Evolutionary conservation across 2,329 filamentous ascomycete genomes (phyloP), one percentile per base, ranked within the genome.

Genomic region (Hypoxylon sp.): DNA sequence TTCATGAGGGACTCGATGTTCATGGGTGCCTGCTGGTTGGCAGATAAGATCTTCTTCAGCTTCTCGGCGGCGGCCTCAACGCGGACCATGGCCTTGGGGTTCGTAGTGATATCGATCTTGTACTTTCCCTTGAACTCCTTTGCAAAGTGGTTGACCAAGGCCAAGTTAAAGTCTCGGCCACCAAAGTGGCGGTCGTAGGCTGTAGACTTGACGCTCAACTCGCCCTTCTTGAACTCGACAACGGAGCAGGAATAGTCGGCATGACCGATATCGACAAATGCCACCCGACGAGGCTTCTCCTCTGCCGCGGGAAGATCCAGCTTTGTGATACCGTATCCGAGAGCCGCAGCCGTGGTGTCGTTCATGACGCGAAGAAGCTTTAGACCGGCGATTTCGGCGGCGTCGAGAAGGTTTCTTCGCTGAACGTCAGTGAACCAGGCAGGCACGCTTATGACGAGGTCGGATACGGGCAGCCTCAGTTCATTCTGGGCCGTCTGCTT

Each of bases 1-100:
- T 98, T 96, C 93, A 99, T 98, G 68, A 99, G 83, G 29, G 93
- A 97, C 82, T 99, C 95, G 71, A 99, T 96, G 83, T 93, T 98
- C 76, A 99, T 79, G 46, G 94, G 92, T 15, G 94, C 92, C 73
- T 90, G 85, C 68, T 93, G 90, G 81, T 98, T 98, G 74, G 95
- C 95, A 29, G 94, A 98, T 54, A 99, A 83, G 53, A 98, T 88
- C 87, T 98, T 98, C 88, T 99, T 99, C 74, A 96, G 81, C 85
- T 97, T 97, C 84, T 99, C 95, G 52, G 93, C 92, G 55, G 91
- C 92, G 61, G 92, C 88, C 37, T 90, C 84, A 69, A 96, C 91
- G 75, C 95, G 92, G 67, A 93, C 87, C 76, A 89, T 86, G 57
- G 94, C 95, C 81, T 97, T 97, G 66, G 88, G 85, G 80, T 98